Evolutionary conservation across 192 early-diverging fungal species (phyloP).

Genomic region (Geosiphon pyriformis): DNA sequence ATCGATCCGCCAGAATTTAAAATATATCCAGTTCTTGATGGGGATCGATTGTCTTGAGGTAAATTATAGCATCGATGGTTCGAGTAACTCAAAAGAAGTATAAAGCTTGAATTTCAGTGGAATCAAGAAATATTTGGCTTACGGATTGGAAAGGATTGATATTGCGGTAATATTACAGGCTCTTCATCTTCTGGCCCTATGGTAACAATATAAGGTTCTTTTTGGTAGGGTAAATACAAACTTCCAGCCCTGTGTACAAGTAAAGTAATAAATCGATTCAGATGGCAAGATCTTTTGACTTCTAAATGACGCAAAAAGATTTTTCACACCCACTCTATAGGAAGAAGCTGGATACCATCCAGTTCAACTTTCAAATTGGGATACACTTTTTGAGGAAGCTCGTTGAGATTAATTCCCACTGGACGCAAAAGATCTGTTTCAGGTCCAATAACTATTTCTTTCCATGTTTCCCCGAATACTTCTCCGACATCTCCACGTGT

Average conservation of each 20-base stretch:
- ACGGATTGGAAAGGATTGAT: constrained; percentile 6
- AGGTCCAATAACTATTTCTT: constrained; percentile 1
- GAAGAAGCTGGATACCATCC: constrained; percentile 4
- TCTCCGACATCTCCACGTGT: constrained; percentile 13
- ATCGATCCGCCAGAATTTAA: constrained; percentile 34
- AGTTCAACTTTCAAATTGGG: constrained; percentile 14
- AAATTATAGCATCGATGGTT: too few relatives aligned
- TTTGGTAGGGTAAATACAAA: constrained; percentile 10
- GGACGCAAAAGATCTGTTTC: not conserved
- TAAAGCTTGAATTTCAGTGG: not conserved
- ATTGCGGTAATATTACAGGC: constrained; percentile 11
- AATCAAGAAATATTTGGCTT: not conserved
- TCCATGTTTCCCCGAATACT: constrained; percentile 12
- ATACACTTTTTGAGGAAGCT: constrained; percentile 14
- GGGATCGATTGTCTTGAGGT: not conserved
- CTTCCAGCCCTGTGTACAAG: not conserved
- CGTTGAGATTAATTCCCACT: constrained; percentile 1
- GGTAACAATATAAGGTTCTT: constrained; percentile 3
- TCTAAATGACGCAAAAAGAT: not conserved
- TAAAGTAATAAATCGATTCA: not conserved
- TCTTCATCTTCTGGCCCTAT: not conserved
- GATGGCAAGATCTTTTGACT: not conserved
- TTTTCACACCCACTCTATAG: not conserved
- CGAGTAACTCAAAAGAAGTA: not conserved
- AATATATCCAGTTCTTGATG: constrained; percentile 22